Conservation (phyloP, 768 basidiomycete species). For the Mycena latifolia region DNA sequence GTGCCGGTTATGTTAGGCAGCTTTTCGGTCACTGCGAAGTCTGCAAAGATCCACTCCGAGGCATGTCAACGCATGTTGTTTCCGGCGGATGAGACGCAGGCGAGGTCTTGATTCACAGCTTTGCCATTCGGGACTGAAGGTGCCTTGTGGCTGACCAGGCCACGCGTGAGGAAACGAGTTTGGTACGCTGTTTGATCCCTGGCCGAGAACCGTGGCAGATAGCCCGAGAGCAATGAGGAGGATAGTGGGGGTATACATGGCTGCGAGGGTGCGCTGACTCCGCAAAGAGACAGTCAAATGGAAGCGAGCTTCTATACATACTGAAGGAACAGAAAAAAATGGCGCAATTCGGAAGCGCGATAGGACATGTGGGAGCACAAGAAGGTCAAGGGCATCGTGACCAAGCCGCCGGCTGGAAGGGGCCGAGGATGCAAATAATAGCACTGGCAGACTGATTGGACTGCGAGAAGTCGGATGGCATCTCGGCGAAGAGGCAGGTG, state of each 20-base stretch:
- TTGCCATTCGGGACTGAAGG: conserved; percentile 55
- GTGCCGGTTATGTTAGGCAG: conserved; percentile 56
- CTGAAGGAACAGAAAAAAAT: conserved; percentile 13
- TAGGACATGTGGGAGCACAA: conserved; percentile 14
- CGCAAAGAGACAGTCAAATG: too few relatives aligned
- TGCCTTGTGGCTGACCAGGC: conserved; percentile 39
- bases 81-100: not conserved
- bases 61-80: not conserved
- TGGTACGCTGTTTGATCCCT: conserved; percentile 21
- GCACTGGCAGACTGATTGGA: conserved; percentile 5
- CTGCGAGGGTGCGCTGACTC: conserved; percentile 1
- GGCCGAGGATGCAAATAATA: conserved; percentile 11
- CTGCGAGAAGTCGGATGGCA: conserved; percentile 6
- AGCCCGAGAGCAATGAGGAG: conserved; percentile 10
- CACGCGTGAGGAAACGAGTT: conserved; percentile 39
- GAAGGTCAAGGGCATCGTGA: conserved; percentile 21
- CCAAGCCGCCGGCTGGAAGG: conserved; percentile 12
- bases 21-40: conserved; percentile 53
- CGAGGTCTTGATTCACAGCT: conserved; percentile 43
- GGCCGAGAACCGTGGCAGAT: conserved; percentile 9
- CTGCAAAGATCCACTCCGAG: conserved; percentile 38
- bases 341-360: conserved; percentile 30
- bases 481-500: conserved; percentile 13
- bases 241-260: conserved; percentile 13
- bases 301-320: conserved; percentile 9